phyloP scores from a whole-genome alignment of 352 stramenopile genomes.

The Phytopythium vexans region DNA sequence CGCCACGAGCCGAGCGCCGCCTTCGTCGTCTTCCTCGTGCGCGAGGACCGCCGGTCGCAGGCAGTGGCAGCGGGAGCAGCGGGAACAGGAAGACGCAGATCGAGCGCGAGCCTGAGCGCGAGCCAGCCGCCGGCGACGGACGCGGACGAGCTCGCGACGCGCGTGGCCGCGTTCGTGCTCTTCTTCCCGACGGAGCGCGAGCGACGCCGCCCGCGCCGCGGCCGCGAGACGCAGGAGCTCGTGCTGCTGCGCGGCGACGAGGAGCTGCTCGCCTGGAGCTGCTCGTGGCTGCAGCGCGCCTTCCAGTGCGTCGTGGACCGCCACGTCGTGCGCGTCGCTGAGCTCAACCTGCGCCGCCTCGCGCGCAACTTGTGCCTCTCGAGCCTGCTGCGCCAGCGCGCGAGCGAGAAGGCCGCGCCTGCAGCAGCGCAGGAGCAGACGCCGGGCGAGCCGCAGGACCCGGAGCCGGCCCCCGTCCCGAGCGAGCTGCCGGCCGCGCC shows the following conservation, averaged over 20 bases:
- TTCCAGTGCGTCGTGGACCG: slow-evolving; percentile 69
- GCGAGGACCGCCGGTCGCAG: slow-evolving; percentile 38
- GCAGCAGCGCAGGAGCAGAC: slow-evolving; percentile 3
- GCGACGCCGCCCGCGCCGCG: slow-evolving; percentile 27
- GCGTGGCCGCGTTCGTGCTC: slow-evolving; percentile 49
- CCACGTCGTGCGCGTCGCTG: slow-evolving; percentile 41
- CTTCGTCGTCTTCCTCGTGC: slow-evolving; percentile 49
- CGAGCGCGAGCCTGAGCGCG: slow-evolving; percentile 4
- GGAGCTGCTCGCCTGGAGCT: slow-evolving; percentile 46
- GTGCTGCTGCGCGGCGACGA: slow-evolving; percentile 57
- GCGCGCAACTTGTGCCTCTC: slow-evolving; percentile 44
- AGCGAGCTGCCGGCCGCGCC: slow-evolving; percentile 22
- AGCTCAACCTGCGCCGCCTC: slow-evolving; percentile 48
- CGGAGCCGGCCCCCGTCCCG: slow-evolving; percentile 1
- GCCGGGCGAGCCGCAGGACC: slow-evolving; percentile 4
- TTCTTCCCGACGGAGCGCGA: slow-evolving; percentile 45
- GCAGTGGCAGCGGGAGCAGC: background rate
- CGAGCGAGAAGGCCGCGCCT: background rate
- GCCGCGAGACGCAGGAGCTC: slow-evolving; percentile 46
- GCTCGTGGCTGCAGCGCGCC: slow-evolving; percentile 63
- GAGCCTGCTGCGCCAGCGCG: slow-evolving; percentile 24
- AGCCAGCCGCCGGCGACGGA: slow-evolving; percentile 1
- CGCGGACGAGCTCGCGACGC: background rate
- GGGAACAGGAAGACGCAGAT: background rate
- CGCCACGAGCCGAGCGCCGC: slow-evolving; percentile 34